Base-by-base conservation (phyloP, 2,329 filamentous ascomycete genomes). In the Exophiala sideris region DNA sequence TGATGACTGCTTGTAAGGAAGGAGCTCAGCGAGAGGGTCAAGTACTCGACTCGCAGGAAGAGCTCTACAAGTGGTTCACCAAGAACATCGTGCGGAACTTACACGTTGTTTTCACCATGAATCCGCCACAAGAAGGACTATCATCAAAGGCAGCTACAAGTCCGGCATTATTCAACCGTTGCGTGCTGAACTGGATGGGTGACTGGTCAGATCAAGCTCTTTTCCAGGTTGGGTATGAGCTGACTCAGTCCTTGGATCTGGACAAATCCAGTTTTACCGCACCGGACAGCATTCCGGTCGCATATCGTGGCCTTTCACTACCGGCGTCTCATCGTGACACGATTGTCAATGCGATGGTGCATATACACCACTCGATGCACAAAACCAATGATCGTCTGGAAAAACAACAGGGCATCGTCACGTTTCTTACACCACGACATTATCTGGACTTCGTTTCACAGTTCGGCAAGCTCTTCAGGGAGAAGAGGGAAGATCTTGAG, bases 21-120 rank as follows among this genome's bases (percentile, higher is more conserved):
- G 95, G 94, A 56, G 92, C 94, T 16, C 94, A 99, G 71, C 87
- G 91, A 58, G 94, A 99, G 76, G 94, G 94, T 45, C 80, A 97
- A 54, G 84, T 97, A 55, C 82, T 99, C 1, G 94, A 99, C 73
- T 97, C 94, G 1, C 91, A 96, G 64, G 95, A 99, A 75, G 94
- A 99, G 72, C 79, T 99, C n/a, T 99, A 99, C 80, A 97, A 97
- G 76, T 99, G 94, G 94, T 99, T 99, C 76, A 99, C 95, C 0
- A 89, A 95, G 66, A 94, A 99, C 71, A 97, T 99, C 66, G 89
- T 99, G 70, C 96, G 96, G 78, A 99, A 99, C 68, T 76, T 99
- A 38, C 94, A 99, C 67, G 94, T 99, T 45, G 94, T 99, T 18
- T 99, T 99, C 71, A 99, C 94, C 2, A 99, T 99, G 94, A 99